Evolutionary conservation across 2,329 filamentous ascomycete genomes (phyloP), one percentile per base, ranked within the genome.

Genomic region (Colletotrichum navitas): DNA sequence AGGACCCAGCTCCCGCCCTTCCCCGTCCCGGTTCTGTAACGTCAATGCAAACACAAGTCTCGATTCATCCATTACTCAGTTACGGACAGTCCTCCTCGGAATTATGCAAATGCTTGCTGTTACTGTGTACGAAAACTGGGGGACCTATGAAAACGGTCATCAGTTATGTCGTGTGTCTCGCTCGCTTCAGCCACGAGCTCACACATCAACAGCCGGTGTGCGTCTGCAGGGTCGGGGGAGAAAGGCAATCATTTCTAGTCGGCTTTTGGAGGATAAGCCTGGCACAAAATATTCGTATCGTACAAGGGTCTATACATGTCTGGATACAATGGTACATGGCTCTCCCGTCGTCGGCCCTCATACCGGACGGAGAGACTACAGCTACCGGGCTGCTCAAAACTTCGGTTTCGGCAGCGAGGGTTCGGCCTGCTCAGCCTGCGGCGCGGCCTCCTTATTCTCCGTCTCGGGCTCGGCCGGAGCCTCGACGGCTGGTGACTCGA

Each of bases 221-320:
- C n/a, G 58, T 45, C 21, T n/a, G 18, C 21, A 21, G 43, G 18
- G 43, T 11, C n/a, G n/a, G 51, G 43, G 34, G 45, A 58, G 51
- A 26, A 52, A 58, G 62, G 26, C 11, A 24, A 3, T 47, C 55
- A 16, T 66, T 41, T 58, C 26, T 12, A 26, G 32, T 34, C 51
- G 64, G 51, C 65, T 34, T 47, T 39, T 45, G n/a, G 14, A n/a
- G 21, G 26, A 24, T 41, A 41, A 43, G 65, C 54, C 60, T 47
- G 56, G 60, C 65, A 60, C 65, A 64, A 49, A 64, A 47, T 45
- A 45, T 34, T 58, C 64, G 59, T 72, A 72, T 72, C 69, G 69
- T 72, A 72, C 69, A 72, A 72, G 69, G 29, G 58, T 63, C 69
- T 72, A 69, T 69, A 72, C 69, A 69, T 69, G 59, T 69, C 60